Base-by-base conservation (phyloP, 345 rosid species). In the Gossypium anomalum region DNA sequence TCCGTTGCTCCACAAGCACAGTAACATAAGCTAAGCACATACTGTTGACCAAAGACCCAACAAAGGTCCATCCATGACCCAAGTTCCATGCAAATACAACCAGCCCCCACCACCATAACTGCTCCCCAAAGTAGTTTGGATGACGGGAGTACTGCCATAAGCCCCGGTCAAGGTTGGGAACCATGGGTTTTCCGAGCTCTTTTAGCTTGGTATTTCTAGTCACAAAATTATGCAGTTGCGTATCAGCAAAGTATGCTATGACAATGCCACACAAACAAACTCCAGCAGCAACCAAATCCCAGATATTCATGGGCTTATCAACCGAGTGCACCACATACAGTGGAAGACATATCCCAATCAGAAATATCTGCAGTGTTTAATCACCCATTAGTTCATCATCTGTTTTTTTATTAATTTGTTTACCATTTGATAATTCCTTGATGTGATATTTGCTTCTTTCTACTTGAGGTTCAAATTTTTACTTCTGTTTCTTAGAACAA, bases 41-140 rank as follows among this genome's bases (percentile, higher is more conserved):
- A 67, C 88, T 89, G 66, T 94, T 93, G 60, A 91, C 73, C 20
- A 93, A 71, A 11, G 96, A 60, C 17, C 99, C 99, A 3, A 88
- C 72, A 34, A 82, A 80, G 14, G 94, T 75, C 95, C 97, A 93
- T 53, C 87, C 92, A 29, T 91, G 89, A 41, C 94, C 96, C 71
- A 94, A 82, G 80, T 88, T 93, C 95, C 96, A 93, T 19, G 98
- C 93, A 76, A 89, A 90, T 29, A 94, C 41, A 58, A 78, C 97
- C 19, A 93, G 72, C 27, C 99, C 98, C 99, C 98, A 93, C 99
- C 99, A 94, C 99, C 97, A 94, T 67, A 94, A 38, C 75, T 89
- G 98, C 79, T 94, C 99, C 12, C 98, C 98, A 53, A 94, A 87
- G 81, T 94, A 94, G 86, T 94, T 94, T 44, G 99, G 99, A 80